A percentile compares a stretch with the other conserved stretches of the same genome.
Evolutionary conservation across 2,329 filamentous ascomycete genomes (phyloP).

Genomic region (Cordyceps tenuipes): DNA sequence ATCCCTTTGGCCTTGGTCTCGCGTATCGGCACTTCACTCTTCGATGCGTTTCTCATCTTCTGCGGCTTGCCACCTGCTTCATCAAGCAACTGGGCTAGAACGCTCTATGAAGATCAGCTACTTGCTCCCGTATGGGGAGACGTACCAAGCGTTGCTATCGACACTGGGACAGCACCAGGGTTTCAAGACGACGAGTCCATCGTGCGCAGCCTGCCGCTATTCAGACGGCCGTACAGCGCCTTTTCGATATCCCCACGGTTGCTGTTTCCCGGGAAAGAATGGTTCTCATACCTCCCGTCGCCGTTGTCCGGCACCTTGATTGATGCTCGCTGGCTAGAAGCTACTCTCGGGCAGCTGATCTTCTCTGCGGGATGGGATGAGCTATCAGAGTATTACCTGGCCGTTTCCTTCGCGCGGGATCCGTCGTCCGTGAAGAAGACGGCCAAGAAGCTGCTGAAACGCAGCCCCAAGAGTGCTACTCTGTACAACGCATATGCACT

Average conservation of each 20-base stretch:
- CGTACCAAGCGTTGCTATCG: not conserved
- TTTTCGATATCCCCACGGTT: not conserved
- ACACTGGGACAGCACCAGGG: not conserved
- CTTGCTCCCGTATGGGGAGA: constrained; percentile 13
- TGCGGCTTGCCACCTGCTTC: constrained; percentile 50
- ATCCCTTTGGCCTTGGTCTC: constrained; percentile 33
- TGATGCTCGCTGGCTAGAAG: not conserved
- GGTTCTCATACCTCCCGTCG: not conserved
- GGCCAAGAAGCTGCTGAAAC: constrained; percentile 71
- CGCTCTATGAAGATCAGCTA: constrained; percentile 25
- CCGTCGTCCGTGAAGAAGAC: constrained; percentile 53
- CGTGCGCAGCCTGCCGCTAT: constrained; percentile 5
- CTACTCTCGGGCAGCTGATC: constrained; percentile 38
- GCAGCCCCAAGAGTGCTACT: constrained; percentile 50
- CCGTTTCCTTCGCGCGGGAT: constrained; percentile 53
- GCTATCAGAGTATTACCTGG: constrained; percentile 62
- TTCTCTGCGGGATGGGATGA: constrained; percentile 25
- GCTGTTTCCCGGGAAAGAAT: not conserved
- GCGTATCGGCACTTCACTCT: constrained; percentile 36
- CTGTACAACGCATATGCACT: constrained; percentile 76
- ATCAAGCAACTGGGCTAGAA: constrained; percentile 21
- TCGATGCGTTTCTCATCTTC: constrained; percentile 66
- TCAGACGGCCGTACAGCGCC: not conserved
- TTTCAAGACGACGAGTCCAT: constrained; percentile 12
- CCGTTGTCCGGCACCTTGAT: not conserved